A percentile compares a stretch with the other conserved stretches of the same genome.
These are phyloP conservation scores for Micromonas commoda DNA, from an alignment of 139 green algal genomes.

Conservation along the genomic window DNA sequence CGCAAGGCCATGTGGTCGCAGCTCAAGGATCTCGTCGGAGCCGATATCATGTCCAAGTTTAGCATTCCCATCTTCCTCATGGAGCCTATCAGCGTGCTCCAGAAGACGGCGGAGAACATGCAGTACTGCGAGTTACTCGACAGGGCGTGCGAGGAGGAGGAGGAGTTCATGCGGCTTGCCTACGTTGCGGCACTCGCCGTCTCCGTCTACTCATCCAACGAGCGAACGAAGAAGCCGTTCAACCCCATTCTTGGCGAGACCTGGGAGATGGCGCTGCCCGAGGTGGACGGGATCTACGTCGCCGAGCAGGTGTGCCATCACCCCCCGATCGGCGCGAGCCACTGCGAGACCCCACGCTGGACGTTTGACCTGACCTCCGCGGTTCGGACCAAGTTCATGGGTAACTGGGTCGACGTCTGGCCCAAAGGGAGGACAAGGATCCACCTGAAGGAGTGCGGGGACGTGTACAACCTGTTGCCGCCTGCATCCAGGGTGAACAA, in stretches of 20 bases:
- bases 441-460: slow-evolving; percentile 58
- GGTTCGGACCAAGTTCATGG: slow-evolving; percentile 92
- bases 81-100: slow-evolving; percentile 93
- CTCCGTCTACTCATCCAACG: slow-evolving; percentile 72
- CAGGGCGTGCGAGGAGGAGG: slow-evolving; percentile 60
- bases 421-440: slow-evolving; percentile 72
- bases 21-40: slow-evolving; percentile 41
- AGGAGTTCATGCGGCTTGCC: slow-evolving; percentile 63
- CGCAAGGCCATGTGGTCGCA: slow-evolving; percentile 34
- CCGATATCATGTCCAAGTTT: slow-evolving; percentile 64
- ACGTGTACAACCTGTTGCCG: slow-evolving; percentile 79
- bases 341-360: slow-evolving; percentile 80
- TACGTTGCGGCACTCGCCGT: slow-evolving; percentile 78
- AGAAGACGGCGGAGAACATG: slow-evolving; percentile 97
- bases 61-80: slow-evolving; percentile 94
- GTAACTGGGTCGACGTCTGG: slow-evolving; percentile 88
- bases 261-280: slow-evolving; percentile 70
- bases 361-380: slow-evolving; percentile 89
- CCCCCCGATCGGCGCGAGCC: slow-evolving; percentile 78
- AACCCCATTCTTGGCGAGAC: slow-evolving; percentile 98
- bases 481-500: slow-evolving; percentile 84
- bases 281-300: slow-evolving; percentile 66
- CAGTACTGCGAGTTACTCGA: slow-evolving; percentile 92
- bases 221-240: slow-evolving; percentile 97
- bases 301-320: slow-evolving; percentile 93